A percentile compares a stretch with the other conserved stretches of the same genome.
phyloP scores from a whole-genome alignment of 2,329 filamentous ascomycete species.

The Fusarium odoratissimum region DNA sequence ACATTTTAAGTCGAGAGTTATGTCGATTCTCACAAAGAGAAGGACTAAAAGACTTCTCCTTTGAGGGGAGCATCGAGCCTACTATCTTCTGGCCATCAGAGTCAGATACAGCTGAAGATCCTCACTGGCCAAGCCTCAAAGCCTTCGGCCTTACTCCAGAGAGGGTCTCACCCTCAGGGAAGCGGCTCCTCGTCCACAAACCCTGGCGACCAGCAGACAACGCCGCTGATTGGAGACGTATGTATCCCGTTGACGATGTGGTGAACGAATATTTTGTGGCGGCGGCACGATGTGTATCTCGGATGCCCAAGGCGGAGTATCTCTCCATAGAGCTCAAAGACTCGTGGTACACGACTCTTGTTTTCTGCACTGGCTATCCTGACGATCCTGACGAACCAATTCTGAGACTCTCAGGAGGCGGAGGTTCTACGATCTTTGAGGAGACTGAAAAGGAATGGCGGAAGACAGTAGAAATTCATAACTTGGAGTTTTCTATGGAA shows the following conservation, averaged over 20 bases:
- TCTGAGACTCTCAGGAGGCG: neutral
- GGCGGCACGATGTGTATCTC: neutral
- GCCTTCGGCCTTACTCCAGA: neutral
- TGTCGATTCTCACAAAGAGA: neutral
- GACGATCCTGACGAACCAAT: neutral
- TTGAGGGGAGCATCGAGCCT: neutral
- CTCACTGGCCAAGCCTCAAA: conserved; percentile 11
- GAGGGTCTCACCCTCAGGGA: neutral
- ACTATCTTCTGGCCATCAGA: conserved; percentile 11
- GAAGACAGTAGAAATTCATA: neutral
- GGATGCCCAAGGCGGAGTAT: neutral
- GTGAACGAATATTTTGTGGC: neutral
- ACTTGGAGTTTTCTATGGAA: neutral
- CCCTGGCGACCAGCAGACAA: too few species aligned
- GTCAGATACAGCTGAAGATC: neutral
- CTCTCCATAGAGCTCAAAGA: neutral
- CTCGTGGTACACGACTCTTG: neutral
- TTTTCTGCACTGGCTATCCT: neutral
- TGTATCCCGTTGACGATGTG: neutral
- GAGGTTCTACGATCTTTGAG: neutral
- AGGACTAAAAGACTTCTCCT: neutral
- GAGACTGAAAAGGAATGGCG: neutral
- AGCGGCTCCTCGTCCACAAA: too few species aligned
- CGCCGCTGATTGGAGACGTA: too few species aligned
- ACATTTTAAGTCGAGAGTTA: neutral